Conservation (phyloP, 2,329 filamentous ascomycete species). For the Fusarium subglutinans region DNA sequence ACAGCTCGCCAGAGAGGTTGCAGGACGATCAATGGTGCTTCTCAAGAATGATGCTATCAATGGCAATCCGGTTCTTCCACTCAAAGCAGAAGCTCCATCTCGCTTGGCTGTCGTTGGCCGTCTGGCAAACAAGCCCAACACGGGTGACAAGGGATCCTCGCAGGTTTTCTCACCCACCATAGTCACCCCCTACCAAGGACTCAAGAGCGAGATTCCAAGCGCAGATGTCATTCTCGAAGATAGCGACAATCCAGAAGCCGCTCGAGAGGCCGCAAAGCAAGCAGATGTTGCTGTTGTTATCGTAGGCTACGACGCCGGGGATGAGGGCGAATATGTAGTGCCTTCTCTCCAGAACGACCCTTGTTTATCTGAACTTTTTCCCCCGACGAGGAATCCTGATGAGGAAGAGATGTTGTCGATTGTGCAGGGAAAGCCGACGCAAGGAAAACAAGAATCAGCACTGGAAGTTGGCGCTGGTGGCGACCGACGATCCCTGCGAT, state of each 20-base stretch:
- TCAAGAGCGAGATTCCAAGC: neutral
- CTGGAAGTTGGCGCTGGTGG: constrained; percentile 23
- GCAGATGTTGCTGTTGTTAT: constrained; percentile 16
- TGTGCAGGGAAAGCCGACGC: neutral
- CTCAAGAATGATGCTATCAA: constrained; percentile 24
- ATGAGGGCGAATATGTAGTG: constrained; percentile 32
- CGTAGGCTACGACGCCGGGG: constrained; percentile 26
- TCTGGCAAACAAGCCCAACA: constrained; percentile 23
- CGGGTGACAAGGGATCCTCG: constrained; percentile 34
- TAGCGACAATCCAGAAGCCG: neutral
- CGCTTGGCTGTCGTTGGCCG: constrained; percentile 30
- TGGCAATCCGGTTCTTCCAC: neutral
- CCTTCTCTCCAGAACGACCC: constrained; percentile 15
- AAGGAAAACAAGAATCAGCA: neutral
- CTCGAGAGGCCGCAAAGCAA: neutral
- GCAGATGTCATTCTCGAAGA: neutral
- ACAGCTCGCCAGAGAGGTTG: constrained; percentile 21
- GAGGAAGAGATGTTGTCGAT: neutral
- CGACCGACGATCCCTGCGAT: constrained; percentile 22
- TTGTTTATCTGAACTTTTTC: neutral
- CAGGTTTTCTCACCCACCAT: constrained; percentile 17
- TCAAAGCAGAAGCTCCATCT: neutral
- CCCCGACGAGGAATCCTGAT: neutral
- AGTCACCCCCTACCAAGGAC: constrained; percentile 12
- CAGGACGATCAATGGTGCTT: constrained; percentile 32